Conservation (phyloP, 345 rosid genomes). For the Aethionema arabicum region DNA sequence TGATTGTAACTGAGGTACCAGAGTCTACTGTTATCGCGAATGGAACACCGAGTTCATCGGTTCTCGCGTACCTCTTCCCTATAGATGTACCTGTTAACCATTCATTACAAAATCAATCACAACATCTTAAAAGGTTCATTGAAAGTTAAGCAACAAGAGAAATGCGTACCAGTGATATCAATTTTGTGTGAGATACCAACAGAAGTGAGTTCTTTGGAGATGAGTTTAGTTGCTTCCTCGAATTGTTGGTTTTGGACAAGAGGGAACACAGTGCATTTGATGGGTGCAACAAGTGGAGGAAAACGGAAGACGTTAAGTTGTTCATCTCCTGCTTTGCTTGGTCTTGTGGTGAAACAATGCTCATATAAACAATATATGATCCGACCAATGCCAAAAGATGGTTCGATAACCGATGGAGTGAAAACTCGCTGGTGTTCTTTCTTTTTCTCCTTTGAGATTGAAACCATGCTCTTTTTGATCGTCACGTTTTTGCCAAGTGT, state of each 20-base stretch:
- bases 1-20: constrained; percentile 63
- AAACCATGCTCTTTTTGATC: constrained; percentile 76
- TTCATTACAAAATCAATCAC: not conserved
- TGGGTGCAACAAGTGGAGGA: constrained; percentile 89
- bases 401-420: constrained; percentile 92
- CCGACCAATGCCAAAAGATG: constrained; percentile 94
- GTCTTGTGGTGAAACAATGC: constrained; percentile 83
- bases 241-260: constrained; percentile 78
- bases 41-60: constrained; percentile 94
- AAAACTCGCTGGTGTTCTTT: constrained; percentile 87
- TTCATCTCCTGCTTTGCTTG: constrained; percentile 90
- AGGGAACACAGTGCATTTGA: constrained; percentile 94
- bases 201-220: constrained; percentile 68
- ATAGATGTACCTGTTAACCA: constrained; percentile 70
- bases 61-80: constrained; percentile 92
- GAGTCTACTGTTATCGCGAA: constrained; percentile 91
- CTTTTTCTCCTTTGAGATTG: constrained; percentile 88
- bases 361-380: constrained; percentile 88
- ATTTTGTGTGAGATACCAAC: constrained; percentile 86
- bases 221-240: constrained; percentile 73
- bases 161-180: constrained; percentile 77
- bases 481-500: constrained; percentile 59
- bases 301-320: constrained; percentile 82
- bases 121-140: not conserved
- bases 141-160: not conserved